phyloP scores from a whole-genome alignment of 805 yeast genomes.

The Cyberlindnera meyerae region DNA sequence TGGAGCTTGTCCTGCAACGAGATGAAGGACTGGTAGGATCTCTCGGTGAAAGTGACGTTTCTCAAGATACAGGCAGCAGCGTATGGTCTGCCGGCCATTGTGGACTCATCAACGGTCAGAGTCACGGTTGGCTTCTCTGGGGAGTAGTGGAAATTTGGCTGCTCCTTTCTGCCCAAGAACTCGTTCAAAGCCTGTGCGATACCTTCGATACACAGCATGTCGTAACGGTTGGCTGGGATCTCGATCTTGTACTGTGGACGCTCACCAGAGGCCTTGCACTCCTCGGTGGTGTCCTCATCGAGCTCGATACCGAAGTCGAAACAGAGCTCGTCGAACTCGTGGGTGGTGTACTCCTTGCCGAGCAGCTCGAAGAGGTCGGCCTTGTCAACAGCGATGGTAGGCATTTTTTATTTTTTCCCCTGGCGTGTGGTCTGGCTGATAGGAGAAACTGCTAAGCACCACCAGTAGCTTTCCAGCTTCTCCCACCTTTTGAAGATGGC shows the following conservation, averaged over 20 bases:
- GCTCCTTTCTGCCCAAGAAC: constrained; percentile 62
- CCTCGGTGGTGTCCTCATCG: constrained; percentile 92
- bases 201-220: constrained; percentile 97
- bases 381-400: constrained; percentile 94
- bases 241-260: constrained; percentile 97
- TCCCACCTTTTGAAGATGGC: no score
- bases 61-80: constrained; percentile 95
- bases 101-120: constrained; percentile 71
- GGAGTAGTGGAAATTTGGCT: constrained; percentile 64
- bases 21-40: constrained; percentile 90
- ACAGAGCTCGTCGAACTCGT: constrained; percentile 95
- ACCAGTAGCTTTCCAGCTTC: no score
- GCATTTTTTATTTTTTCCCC: no score
- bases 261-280: constrained; percentile 60
- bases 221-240: constrained; percentile 97
- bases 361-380: constrained; percentile 82
- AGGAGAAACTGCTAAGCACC: no score
- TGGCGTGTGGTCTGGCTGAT: no score
- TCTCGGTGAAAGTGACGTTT: constrained; percentile 72
- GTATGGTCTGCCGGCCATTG: constrained; percentile 76
- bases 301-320: constrained; percentile 96
- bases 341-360: constrained; percentile 67
- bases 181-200: constrained; percentile 92
- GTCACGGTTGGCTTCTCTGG: constrained; percentile 56
- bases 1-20: constrained; percentile 95